Evolutionary conservation across 2,329 filamentous ascomycete species (phyloP), one percentile per base, ranked within the genome.

Genomic region (Elsinoe necatrix): DNA sequence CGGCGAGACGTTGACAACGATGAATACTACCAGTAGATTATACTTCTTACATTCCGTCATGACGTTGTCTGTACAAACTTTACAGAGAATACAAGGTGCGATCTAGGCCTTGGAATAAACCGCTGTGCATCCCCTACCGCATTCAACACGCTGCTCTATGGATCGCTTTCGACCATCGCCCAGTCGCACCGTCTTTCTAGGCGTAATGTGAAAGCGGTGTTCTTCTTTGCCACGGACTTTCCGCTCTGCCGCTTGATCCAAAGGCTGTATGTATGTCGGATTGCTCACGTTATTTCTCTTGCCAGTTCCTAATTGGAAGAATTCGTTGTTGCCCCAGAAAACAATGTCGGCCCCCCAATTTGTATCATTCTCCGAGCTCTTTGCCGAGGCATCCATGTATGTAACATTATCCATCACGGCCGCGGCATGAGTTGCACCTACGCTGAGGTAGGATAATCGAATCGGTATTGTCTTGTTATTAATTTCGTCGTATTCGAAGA

Each of bases 251-350:
- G 79, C 79, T 11, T 76, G 72, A 60, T 95, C 89, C 41, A 92
- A 71, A 12, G 89, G 86, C 29, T 83, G 81, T 55, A 96, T 89
- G 67, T 95, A 92, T 1, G 79, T 77, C 1, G 93, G 93, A 11
- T 79, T 77, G 54, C 82, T 81, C 8, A 87, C 67, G 66, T 97
- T 97, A 65, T 82, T 93, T 60, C 92, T 77, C 75, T 87, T 95
- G 25, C 93, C 91, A 0, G 87, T 96, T 11, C 93, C 93, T 23
- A 98, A 80, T 72, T 98, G 93, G 70, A 87, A 96, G 68, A 85
- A 82, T 73, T 97, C 91, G 66, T 97, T 98, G 55, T 89, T 89
- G 60, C 93, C 93, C 89, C 91, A 98, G 77, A 89, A 95, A 1
- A 97, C 70, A 27, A 91, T 84, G 68, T 97, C 93, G 3, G 86